phyloP scores from a whole-genome alignment of 306 rosid species.

The Cotoneaster glaucophyllus region DNA sequence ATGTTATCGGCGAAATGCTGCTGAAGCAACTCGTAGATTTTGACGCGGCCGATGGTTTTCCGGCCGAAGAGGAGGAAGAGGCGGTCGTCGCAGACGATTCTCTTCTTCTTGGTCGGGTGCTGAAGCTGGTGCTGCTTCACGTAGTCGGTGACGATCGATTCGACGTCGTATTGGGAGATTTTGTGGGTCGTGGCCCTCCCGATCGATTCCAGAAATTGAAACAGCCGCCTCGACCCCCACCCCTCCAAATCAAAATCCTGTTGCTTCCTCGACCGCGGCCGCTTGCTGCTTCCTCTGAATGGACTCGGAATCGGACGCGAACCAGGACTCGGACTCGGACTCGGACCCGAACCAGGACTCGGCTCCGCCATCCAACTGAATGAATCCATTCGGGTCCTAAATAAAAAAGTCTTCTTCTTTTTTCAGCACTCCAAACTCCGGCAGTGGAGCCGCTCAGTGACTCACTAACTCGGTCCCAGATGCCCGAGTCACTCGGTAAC shows the following conservation, averaged over 20 bases:
- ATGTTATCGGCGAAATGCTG: conserved; percentile 53
- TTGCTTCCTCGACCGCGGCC: conserved; percentile 15
- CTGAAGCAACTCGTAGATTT: conserved; percentile 54
- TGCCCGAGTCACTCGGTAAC: no score
- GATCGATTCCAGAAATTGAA: conserved; percentile 52
- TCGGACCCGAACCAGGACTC: background rate
- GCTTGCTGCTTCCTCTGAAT: background rate
- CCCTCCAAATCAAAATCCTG: conserved; percentile 60
- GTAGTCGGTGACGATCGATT: conserved; percentile 47
- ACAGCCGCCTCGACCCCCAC: conserved; percentile 67
- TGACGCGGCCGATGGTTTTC: conserved; percentile 53
- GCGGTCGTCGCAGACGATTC: conserved; percentile 49
- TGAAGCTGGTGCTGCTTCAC: conserved; percentile 35
- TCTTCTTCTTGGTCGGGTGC: conserved; percentile 54
- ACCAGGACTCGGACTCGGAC: background rate
- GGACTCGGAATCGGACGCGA: background rate
- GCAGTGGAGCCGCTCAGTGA: no score
- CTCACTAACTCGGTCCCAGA: no score
- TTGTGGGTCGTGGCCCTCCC: conserved; percentile 43
- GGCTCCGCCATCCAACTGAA: background rate
- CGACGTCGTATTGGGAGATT: conserved; percentile 49
- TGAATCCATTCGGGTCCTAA: background rate
- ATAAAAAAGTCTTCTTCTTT: background rate
- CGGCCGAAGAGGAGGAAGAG: conserved; percentile 58
- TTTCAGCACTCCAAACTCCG: background rate